Base-by-base conservation (phyloP, 2,329 filamentous ascomycete species). In the Colletotrichum cuscutae region DNA sequence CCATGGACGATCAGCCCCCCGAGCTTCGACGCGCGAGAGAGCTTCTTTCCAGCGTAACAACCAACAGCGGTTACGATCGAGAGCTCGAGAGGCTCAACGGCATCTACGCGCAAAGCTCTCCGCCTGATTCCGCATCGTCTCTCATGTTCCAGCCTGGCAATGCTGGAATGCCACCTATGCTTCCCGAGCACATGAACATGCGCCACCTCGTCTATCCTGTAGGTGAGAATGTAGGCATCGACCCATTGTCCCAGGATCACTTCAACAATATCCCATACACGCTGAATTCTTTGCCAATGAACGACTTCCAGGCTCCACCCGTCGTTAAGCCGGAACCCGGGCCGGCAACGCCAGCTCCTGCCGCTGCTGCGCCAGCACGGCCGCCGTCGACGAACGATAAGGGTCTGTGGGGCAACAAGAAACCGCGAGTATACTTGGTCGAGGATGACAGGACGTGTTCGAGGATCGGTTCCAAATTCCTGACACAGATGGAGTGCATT, bases 181-280 rank as follows among this genome's bases (percentile, higher is more conserved):
- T 89, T 76, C 84, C 88, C 73, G 88, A 90, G 73, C 85, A 87
- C 52, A 84, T 90, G 76, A 88, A 91, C 73, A 86, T 89, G 75
- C 84, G 89, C 57, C 89, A 90, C 75, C 89, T 97, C 66, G 95
- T 98, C 11, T 98, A 98, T 80, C 95, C 96, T 0, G 95, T 97
- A 19, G 95, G 95, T 22, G 91, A 95, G 76, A 97, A 93, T 0
- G 94, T 97, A 76, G 95, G 95, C 65, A 98, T 98, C 76, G 95
- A 98, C 79, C 95, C 96, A 1, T 97, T 97, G 88, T 95, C 96
- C 80, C 93, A 94, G 77, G 95, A 98, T 77, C 95, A 98, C 79
- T 95, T 98, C 79, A 91, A 96, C 84, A 98, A 97, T 80, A 97
- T 98, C 68, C 95, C 95, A 0, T 98, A 98, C 80, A 88, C 92